These are phyloP conservation scores for Termitomyces sp. DNA, from an alignment of 768 basidiomycete species.

Conservation along the genomic window DNA sequence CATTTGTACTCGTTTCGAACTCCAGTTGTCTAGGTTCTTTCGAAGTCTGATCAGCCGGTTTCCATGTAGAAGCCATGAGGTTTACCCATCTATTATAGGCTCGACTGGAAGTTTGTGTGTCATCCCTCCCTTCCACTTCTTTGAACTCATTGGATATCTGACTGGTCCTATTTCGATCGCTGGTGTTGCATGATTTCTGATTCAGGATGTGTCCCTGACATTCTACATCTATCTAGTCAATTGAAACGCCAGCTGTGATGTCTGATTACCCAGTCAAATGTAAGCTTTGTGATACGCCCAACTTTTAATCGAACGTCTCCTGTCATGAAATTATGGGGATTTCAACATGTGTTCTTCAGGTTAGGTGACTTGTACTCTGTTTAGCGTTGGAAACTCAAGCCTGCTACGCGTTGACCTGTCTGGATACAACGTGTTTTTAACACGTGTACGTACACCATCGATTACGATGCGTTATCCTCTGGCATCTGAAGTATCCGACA, in stretches of 20 bases:
- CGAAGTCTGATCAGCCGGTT: background rate
- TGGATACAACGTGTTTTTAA: slow-evolving; percentile 17
- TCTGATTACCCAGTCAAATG: background rate
- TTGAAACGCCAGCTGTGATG: slow-evolving; percentile 1
- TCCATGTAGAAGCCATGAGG: slow-evolving; percentile 6
- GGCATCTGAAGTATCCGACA: slow-evolving; percentile 4
- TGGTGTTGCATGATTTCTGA: background rate
- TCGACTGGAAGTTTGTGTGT: background rate
- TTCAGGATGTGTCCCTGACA: background rate
- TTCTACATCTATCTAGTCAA: background rate
- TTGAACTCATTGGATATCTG: background rate
- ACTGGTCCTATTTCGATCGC: background rate
- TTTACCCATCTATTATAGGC: background rate
- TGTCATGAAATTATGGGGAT: slow-evolving; percentile 2
- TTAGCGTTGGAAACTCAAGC: background rate
- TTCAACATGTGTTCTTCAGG: slow-evolving; percentile 6
- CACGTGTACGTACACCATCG: slow-evolving; percentile 22
- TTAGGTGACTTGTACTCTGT: slow-evolving; percentile 4
- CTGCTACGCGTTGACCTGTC: slow-evolving; percentile 1
- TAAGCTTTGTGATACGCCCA: background rate
- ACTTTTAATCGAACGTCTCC: background rate
- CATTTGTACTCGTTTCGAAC: background rate
- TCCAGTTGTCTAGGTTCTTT: background rate
- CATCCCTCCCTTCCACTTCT: background rate
- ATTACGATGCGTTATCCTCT: slow-evolving; percentile 13